phyloP scores from a whole-genome alignment of 225 moss, liverwort and hornwort genomes.

The Physcomitrellopsis africana region DNA sequence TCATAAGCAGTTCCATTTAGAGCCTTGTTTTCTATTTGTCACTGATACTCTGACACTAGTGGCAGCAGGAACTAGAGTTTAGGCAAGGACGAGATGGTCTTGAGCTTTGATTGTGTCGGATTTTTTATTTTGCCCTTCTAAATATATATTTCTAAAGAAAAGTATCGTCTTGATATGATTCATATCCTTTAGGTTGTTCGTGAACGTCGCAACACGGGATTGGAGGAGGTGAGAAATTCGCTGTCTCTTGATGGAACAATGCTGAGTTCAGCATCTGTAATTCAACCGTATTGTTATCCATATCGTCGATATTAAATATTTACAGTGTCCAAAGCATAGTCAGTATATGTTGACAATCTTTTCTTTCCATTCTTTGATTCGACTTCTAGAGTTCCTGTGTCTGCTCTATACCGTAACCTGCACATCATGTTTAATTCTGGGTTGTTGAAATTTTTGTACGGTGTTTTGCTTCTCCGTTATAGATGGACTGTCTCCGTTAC shows the following conservation, averaged over 20 bases:
- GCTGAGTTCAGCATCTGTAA: too few species aligned
- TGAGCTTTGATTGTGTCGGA: background rate
- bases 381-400: background rate
- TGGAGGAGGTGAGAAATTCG: constrained; percentile 68
- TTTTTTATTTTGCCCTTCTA: background rate
- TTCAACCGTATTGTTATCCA: too few species aligned
- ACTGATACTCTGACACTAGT: background rate
- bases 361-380: constrained; percentile 6
- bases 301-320: too few species aligned
- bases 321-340: background rate
- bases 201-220: constrained; percentile 89
- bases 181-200: constrained; percentile 74
- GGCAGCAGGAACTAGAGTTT: background rate
- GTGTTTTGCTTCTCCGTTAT: background rate
- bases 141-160: background rate
- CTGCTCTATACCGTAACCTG: background rate
- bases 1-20: background rate
- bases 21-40: too few species aligned
- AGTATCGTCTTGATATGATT: constrained; percentile 13
- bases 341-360: background rate
- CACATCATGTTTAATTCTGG: background rate
- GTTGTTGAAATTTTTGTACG: constrained; percentile 19
- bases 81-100: background rate
- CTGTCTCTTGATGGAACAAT: background rate
- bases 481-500: constrained; percentile 84